Conservation (phyloP, 2,329 filamentous ascomycete species). For the Nothophoma quercina region DNA sequence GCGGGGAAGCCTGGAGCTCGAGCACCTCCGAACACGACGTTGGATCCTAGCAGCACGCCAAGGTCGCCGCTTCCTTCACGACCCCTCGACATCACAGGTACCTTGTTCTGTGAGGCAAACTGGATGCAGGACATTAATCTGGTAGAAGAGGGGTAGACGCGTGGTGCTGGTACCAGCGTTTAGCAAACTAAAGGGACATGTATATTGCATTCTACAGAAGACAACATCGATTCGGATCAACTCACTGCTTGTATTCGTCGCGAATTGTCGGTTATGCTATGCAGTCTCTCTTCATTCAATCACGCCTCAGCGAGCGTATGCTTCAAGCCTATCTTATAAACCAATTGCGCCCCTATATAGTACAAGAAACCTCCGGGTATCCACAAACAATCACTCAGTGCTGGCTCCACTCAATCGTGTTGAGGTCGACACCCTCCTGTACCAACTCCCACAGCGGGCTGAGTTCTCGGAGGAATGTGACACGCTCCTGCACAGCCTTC, state of each 20-base stretch:
- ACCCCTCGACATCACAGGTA: neutral
- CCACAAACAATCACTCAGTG: constrained; percentile 65
- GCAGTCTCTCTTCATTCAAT: neutral
- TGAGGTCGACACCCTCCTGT: constrained; percentile 92
- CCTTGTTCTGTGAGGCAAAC: neutral
- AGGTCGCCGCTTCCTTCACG: constrained; percentile 2
- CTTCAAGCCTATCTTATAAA: constrained; percentile 17
- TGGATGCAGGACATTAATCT: too few species aligned
- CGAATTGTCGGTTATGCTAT: too few species aligned
- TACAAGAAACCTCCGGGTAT: constrained; percentile 30
- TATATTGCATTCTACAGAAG: too few species aligned
- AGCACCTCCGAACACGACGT: neutral
- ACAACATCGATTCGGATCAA: too few species aligned
- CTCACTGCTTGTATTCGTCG: too few species aligned
- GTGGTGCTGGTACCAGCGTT: too few species aligned
- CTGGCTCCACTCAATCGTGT: constrained; percentile 98
- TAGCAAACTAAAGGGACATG: too few species aligned
- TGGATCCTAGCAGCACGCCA: neutral
- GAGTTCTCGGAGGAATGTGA: constrained; percentile 90
- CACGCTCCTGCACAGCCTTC: constrained; percentile 88
- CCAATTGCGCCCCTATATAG: constrained; percentile 23
- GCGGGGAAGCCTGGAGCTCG: constrained; percentile 35
- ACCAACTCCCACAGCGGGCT: constrained; percentile 98
- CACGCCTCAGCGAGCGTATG: constrained; percentile 37
- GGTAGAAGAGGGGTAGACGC: too few species aligned